A percentile compares a stretch with the other conserved stretches of the same genome.
Conservation (phyloP, 305 asterid species). For the Withania somnifera region DNA sequence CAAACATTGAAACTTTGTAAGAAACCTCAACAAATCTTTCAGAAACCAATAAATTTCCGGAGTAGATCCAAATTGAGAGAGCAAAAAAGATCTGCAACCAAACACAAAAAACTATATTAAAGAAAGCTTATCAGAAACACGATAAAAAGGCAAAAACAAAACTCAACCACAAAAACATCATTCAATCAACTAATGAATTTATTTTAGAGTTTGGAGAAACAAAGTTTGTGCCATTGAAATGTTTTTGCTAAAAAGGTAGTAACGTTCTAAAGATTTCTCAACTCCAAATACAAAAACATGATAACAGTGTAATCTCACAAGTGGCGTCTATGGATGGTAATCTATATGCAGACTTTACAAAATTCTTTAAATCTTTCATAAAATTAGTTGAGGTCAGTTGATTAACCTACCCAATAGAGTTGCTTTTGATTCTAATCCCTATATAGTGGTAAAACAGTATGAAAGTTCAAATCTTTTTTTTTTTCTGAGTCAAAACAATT, state of each 20-base stretch:
- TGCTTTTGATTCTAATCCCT: background rate
- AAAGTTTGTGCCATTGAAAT: background rate
- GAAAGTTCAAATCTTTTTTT: background rate
- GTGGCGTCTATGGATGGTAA: too few species aligned
- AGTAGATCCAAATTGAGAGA: background rate
- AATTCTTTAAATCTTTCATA: background rate
- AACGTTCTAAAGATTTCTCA: background rate
- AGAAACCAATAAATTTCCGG: too few species aligned
- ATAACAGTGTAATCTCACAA: too few species aligned
- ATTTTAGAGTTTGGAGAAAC: background rate
- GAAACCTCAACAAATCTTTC: background rate
- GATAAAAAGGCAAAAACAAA: background rate
- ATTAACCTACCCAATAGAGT: background rate
- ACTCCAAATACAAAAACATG: too few species aligned
- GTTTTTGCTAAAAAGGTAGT: background rate
- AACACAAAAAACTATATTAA: background rate
- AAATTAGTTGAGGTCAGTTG: background rate
- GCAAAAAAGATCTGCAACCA: background rate
- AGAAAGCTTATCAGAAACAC: background rate
- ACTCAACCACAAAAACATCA: background rate
- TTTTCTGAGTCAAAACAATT: background rate
- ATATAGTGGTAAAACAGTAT: background rate
- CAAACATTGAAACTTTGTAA: slow-evolving; percentile 10
- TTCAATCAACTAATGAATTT: background rate
- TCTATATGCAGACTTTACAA: too few species aligned